Conservation (phyloP, 768 basidiomycete genomes). For the Lactifluus volemus region DNA sequence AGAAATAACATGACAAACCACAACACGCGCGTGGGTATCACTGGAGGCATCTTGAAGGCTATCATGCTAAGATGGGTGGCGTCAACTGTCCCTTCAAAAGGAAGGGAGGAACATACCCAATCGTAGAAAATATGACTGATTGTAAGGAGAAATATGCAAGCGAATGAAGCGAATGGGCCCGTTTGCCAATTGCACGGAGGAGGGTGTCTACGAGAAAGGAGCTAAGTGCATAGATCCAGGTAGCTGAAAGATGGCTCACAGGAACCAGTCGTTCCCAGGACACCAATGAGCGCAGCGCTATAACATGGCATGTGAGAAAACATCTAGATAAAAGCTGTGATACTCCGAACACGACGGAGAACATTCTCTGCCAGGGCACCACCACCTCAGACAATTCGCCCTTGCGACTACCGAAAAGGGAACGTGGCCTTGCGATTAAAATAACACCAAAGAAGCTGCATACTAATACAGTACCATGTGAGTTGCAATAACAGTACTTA, state of each 20-base stretch:
- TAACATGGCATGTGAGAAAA: background rate
- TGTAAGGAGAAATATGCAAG: conserved; percentile 57
- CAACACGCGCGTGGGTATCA: conserved; percentile 37
- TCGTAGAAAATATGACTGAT: conserved; percentile 36
- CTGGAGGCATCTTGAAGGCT: conserved; percentile 30
- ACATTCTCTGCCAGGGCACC: conserved; percentile 36
- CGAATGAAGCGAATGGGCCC: conserved; percentile 67
- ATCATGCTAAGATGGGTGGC: conserved; percentile 32
- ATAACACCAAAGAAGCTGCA: conserved; percentile 68
- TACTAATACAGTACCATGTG: conserved; percentile 30
- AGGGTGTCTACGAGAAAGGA: conserved; percentile 30
- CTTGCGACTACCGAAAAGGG: conserved; percentile 49
- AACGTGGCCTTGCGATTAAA: conserved; percentile 70
- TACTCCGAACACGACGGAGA: conserved; percentile 46
- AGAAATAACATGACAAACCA: conserved; percentile 41
- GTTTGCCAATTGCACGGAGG: conserved; percentile 65
- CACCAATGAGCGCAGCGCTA: conserved; percentile 55
- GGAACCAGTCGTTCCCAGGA: conserved; percentile 56
- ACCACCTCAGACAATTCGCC: conserved; percentile 12
- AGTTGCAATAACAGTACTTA: background rate
- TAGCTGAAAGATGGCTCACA: conserved; percentile 36
- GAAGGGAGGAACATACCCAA: conserved; percentile 22
- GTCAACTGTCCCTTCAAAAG: background rate
- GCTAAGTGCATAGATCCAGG: background rate
- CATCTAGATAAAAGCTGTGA: background rate